Conservation (phyloP, 2,329 filamentous ascomycete genomes). For the Dactylellina haptotyla region DNA sequence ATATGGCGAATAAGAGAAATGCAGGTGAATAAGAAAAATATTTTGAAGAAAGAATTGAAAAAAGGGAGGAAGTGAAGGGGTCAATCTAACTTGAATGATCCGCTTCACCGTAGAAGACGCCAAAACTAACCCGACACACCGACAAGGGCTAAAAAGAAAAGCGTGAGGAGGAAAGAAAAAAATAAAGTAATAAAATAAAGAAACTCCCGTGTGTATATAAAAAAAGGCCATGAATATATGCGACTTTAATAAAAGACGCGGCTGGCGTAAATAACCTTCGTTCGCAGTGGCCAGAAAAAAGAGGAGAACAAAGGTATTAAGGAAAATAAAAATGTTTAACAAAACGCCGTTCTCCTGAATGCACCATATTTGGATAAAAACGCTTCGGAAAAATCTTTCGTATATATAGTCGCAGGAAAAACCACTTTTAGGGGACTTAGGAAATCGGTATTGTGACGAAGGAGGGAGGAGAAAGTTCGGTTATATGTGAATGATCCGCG, state of each 20-base stretch:
- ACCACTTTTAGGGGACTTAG: constrained; percentile 20
- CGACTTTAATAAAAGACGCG: not conserved
- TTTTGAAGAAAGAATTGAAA: not conserved
- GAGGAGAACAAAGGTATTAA: constrained; percentile 33
- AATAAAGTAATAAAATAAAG: constrained; percentile 26
- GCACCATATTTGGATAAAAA: constrained; percentile 39
- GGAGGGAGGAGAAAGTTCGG: constrained; percentile 13
- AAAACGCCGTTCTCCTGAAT: constrained; percentile 48
- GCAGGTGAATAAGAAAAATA: not conserved
- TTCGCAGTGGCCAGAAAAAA: constrained; percentile 2
- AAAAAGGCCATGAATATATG: constrained; percentile 30
- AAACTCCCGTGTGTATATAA: constrained; percentile 46
- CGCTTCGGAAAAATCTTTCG: constrained; percentile 16
- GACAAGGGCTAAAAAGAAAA: constrained; percentile 16
- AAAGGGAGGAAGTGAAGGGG: constrained; percentile 8
- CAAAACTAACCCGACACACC: constrained; percentile 1
- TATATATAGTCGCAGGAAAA: constrained; percentile 18
- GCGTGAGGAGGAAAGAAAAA: constrained; percentile 21
- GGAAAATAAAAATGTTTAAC: too few species aligned
- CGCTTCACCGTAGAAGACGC: constrained; percentile 12
- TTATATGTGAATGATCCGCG: constrained; percentile 37
- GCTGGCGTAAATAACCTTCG: constrained; percentile 5
- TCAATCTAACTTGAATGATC: not conserved
- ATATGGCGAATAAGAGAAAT: not conserved
- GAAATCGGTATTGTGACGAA: constrained; percentile 21